phyloP scores from a whole-genome alignment of 2,329 filamentous ascomycete species.

The Alternaria gansuensis region DNA sequence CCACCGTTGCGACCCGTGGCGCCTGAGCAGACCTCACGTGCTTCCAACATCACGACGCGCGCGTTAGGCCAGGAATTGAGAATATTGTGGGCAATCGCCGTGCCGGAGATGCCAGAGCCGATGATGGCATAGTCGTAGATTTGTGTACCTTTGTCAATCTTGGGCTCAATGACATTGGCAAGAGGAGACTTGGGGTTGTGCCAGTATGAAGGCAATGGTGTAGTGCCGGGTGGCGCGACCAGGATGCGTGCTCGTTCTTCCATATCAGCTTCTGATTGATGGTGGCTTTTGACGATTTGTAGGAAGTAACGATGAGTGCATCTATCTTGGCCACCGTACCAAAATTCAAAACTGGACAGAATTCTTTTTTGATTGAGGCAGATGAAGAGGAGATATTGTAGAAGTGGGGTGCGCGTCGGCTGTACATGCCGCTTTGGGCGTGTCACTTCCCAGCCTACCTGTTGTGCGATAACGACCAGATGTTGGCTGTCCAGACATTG shows the following conservation, averaged over 20 bases:
- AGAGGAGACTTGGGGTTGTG: conserved; percentile 52
- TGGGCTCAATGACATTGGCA: conserved; percentile 45
- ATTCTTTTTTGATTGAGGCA: not conserved
- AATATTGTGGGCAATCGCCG: conserved; percentile 51
- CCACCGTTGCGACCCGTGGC: conserved; percentile 58
- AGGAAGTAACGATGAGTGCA: fast-evolving
- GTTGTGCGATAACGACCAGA: not conserved
- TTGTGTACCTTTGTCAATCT: conserved; percentile 29
- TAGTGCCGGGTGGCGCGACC: conserved; percentile 42
- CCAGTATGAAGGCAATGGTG: conserved; percentile 55
- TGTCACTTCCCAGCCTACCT: not conserved
- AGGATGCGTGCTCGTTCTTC: conserved; percentile 42
- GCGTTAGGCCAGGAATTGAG: conserved; percentile 27
- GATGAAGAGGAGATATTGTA: not conserved
- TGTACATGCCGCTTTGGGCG: conserved; percentile 20
- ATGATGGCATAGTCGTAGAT: conserved; percentile 51
- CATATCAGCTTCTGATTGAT: conserved; percentile 27
- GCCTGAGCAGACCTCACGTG: conserved; percentile 51
- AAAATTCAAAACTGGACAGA: no score
- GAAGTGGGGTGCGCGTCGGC: conserved; percentile 12
- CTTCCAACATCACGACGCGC: conserved; percentile 53
- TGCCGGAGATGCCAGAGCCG: conserved; percentile 54
- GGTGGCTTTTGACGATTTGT: not conserved
- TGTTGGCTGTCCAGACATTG: not conserved
- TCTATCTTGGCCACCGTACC: no score